A percentile compares a stretch with the other conserved stretches of the same genome.
These are phyloP conservation scores for Pseudocercospora eumusae DNA, from an alignment of 2,329 filamentous ascomycete genomes.

Conservation along the genomic window DNA sequence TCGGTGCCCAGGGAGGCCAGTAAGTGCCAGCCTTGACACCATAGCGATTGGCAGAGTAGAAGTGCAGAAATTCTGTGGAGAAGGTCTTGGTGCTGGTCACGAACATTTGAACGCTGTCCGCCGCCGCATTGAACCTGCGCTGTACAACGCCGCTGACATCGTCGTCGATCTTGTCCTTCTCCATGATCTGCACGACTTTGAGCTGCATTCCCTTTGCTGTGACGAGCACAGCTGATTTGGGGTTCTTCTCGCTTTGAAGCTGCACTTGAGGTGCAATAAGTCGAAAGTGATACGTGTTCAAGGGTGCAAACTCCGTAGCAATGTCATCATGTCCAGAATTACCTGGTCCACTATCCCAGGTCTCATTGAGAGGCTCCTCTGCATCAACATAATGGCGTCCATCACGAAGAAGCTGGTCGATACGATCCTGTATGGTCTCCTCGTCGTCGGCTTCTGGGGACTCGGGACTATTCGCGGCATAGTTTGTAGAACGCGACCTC, in stretches of 20 bases:
- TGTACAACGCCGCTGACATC: constrained; percentile 94
- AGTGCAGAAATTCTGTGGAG: constrained; percentile 76
- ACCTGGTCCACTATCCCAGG: constrained; percentile 42
- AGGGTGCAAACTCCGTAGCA: constrained; percentile 80
- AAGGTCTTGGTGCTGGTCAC: constrained; percentile 94
- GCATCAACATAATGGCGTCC: constrained; percentile 78
- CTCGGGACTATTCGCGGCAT: constrained; percentile 43
- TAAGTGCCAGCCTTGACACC: constrained; percentile 79
- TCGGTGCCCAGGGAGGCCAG: constrained; percentile 97
- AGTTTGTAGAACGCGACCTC: constrained; percentile 32
- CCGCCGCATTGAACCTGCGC: constrained; percentile 86
- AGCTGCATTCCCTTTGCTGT: constrained; percentile 98
- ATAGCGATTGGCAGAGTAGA: constrained; percentile 93
- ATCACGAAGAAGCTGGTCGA: constrained; percentile 81
- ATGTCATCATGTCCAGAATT: constrained; percentile 64
- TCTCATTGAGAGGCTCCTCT: constrained; percentile 57
- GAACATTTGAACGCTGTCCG: constrained; percentile 98
- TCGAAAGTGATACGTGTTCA: constrained; percentile 91
- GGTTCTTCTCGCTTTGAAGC: constrained; percentile 96
- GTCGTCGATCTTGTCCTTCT: constrained; percentile 88
- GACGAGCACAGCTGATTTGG: constrained; percentile 92
- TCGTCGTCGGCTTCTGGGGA: constrained; percentile 59
- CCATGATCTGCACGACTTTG: constrained; percentile 97
- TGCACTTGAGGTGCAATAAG: constrained; percentile 98
- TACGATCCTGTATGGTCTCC: constrained; percentile 75